Evolutionary conservation across 2,329 filamentous ascomycete genomes (phyloP).

Genomic region (Diaporthe sp.): DNA sequence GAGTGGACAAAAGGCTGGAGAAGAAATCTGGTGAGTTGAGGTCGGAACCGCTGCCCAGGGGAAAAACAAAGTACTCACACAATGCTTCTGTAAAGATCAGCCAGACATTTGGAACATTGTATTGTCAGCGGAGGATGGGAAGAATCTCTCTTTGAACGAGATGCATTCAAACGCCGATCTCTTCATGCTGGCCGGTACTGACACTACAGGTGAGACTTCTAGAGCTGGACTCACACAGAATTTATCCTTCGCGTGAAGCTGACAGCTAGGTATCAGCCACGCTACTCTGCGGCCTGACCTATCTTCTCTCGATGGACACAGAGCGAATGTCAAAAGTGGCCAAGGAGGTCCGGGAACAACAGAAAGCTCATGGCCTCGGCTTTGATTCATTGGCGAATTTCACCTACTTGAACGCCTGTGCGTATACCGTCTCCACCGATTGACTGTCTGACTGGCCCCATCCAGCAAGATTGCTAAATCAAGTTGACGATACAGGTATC

Average conservation of each 20-base stretch:
- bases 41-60: neutral
- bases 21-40: conserved; percentile 17
- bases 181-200: conserved; percentile 36
- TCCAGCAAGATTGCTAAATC: neutral
- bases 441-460: neutral
- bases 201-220: conserved; percentile 32
- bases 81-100: conserved; percentile 1
- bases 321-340: neutral
- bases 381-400: conserved; percentile 35
- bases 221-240: neutral
- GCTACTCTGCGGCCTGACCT: conserved; percentile 21
- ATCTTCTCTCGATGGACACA: conserved; percentile 27
- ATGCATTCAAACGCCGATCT: conserved; percentile 20
- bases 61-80: neutral
- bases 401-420: conserved; percentile 35
- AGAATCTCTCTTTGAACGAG: conserved; percentile 3
- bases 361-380: neutral
- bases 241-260: neutral
- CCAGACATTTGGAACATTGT: conserved; percentile 30
- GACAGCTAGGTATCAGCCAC: neutral
- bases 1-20: conserved; percentile 28
- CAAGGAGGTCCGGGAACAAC: conserved; percentile 26
- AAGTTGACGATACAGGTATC: conserved; percentile 16
- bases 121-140: neutral
- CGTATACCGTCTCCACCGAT: neutral